Conservation (phyloP, 1,139 yeast species). For the Suhomyces atakaporum region DNA sequence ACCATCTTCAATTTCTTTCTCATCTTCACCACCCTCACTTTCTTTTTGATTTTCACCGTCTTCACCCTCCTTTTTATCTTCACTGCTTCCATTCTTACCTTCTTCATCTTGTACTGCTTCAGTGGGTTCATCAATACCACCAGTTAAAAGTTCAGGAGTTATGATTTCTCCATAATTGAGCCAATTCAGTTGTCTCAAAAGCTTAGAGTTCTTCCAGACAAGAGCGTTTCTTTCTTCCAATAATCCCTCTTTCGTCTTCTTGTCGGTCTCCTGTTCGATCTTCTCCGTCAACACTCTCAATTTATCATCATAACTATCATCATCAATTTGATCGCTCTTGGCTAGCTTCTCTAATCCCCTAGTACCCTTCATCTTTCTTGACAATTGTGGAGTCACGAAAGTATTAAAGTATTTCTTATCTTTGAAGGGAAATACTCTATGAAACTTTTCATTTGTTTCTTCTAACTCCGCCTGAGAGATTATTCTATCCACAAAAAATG, state of each 20-base stretch:
- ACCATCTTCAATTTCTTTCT: background rate
- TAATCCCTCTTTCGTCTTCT: conserved; percentile 15
- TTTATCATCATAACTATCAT: conserved; percentile 10
- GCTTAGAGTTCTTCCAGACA: conserved; percentile 34
- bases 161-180: conserved; percentile 15
- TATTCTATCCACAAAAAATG: conserved; percentile 28
- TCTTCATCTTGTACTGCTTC: conserved; percentile 8
- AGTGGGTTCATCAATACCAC: conserved; percentile 14
- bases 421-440: conserved; percentile 30
- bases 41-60: conserved; percentile 3
- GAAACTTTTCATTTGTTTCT: conserved; percentile 19
- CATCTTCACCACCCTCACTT: background rate
- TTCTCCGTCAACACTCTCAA: conserved; percentile 16
- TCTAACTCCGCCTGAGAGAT: conserved; percentile 27
- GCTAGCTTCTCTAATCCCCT: conserved; percentile 32
- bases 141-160: conserved; percentile 19
- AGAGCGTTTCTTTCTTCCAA: conserved; percentile 30
- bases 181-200: conserved; percentile 22
- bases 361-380: conserved; percentile 41
- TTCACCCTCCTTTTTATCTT: conserved; percentile 9
- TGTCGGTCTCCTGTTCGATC: conserved; percentile 14
- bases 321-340: background rate
- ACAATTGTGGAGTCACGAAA: conserved; percentile 47
- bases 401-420: conserved; percentile 42
- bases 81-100: conserved; percentile 11